Base-by-base conservation (phyloP, 768 basidiomycete genomes). In the Boletus reticulatus region DNA sequence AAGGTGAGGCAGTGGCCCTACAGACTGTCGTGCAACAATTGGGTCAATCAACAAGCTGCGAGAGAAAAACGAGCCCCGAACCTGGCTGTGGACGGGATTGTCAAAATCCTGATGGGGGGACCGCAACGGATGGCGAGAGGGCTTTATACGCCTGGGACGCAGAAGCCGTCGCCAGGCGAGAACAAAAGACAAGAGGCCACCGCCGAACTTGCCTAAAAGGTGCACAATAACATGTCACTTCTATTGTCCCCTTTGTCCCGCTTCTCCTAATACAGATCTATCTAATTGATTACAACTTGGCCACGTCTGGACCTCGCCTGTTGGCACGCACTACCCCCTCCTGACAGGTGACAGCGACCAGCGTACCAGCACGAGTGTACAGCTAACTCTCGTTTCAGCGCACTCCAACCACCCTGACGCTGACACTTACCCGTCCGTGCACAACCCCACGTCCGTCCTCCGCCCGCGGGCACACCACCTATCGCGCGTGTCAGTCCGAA, bases 301-400 rank as follows among this genome's bases (percentile, higher is more conserved):
- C 61, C 44, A 51, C 53, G 53, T 69, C 69, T 14, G 79, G 78
- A 13, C 74, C 78, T 57, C 79, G 76, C 59, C 78, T 72, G 60
- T 80, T 74, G 31, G 83, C 84, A 41, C 89, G 80, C 41, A 89
- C 76, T 9, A 90, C 86, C 7, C 90, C 91, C 74, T 92, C 91
- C 67, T 93, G 91, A 24, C 87, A 83, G 29, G 82, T 84, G 13
- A 89, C 82, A n/a, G 89, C 91, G 24, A 92, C 78, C 13, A 92
- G 73, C 7, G 66, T 79, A 9, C 90, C 89, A 24, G 71, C 67
- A 27, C 77, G 82, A n/a, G 84, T 84, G 67, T 87, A 92, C 65
- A 92, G 72, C 88, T 92, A 38, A 41, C 31, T 53, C 45, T 45
- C 41, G 16, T 20, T 50, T 62, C 45, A 67, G 62, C 13, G 37